Percentiles rank a stretch among this genome's conserved stretches.
phyloP scores from a whole-genome alignment of 768 basidiomycete genomes.

The Exsudoporus frostii region DNA sequence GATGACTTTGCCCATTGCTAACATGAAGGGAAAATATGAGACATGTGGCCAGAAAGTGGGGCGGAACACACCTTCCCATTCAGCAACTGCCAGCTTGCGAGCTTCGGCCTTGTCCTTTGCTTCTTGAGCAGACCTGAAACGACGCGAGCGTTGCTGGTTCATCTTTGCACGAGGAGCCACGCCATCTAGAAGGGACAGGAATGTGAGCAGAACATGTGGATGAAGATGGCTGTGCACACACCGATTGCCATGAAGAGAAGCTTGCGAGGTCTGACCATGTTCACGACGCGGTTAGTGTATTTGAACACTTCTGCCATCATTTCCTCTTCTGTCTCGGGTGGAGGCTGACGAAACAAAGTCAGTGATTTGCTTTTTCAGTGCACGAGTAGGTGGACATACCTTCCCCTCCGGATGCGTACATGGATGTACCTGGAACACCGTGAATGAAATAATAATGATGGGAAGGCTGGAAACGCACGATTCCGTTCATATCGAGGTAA shows the following conservation, averaged over 20 bases:
- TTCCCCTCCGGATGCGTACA: slow-evolving; percentile 99
- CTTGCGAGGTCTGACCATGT: slow-evolving; percentile 94
- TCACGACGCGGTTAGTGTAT: slow-evolving; percentile 95
- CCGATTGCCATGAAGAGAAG: slow-evolving; percentile 98
- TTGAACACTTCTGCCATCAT: slow-evolving; percentile 99
- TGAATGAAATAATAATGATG: neutral
- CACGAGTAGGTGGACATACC: slow-evolving; percentile 37
- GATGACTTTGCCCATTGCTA: slow-evolving; percentile 90
- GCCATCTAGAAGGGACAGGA: slow-evolving; percentile 59
- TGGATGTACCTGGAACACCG: slow-evolving; percentile 73
- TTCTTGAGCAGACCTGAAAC: slow-evolving; percentile 93
- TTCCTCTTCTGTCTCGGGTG: slow-evolving; percentile 96
- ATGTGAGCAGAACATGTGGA: neutral
- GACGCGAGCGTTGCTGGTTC: slow-evolving; percentile 98
- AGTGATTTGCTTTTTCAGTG: neutral
- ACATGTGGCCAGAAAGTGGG: neutral
- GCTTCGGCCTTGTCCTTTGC: slow-evolving; percentile 92
- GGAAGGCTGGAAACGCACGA: slow-evolving; percentile 49
- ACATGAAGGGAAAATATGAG: neutral
- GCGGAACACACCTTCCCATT: slow-evolving; percentile 72
- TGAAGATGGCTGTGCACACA: slow-evolving; percentile 34
- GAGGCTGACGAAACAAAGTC: slow-evolving; percentile 50
- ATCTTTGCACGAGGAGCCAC: slow-evolving; percentile 99
- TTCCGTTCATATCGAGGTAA: slow-evolving; percentile 99
- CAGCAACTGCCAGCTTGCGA: slow-evolving; percentile 70